Base-by-base conservation (phyloP, 495 filamentous ascomycete species). In the Glarea lozoyensis region DNA sequence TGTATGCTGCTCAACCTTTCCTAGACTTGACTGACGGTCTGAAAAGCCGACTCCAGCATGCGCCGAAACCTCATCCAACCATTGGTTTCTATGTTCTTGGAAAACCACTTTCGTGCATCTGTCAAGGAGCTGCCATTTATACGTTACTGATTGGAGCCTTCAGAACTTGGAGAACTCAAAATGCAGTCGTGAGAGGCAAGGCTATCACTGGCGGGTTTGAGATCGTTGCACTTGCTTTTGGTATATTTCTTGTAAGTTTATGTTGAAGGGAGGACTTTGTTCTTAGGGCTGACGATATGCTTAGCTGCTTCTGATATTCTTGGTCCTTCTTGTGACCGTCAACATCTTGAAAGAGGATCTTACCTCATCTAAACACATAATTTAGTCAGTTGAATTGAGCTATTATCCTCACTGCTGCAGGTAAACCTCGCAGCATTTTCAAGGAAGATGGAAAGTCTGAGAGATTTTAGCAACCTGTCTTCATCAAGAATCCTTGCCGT, bases 111-210 rank as follows among this genome's bases (percentile, higher is more conserved):
- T 67, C 81, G 1, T 65, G 70, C 9, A 53, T 69, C 24, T 81
- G 78, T 48, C 70, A 82, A 38, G 57, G 55, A 3, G 68, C 71
- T 13, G 78, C 82, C 10, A 66, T 88, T 4, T 33, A 73, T 10
- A 66, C 78, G 10, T 59, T 69, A 0, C 22, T 73, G 10, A 50
- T 85, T 18, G 84, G 84, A 3, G 70, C 73, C 12, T 68, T 70
- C 53, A 69, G 82, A 22, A 82, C 79, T 60, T 90, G 77, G 74
- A 72, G 75, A 38, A 75, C 80, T 50, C 83, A 88, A 60, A 68
- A 66, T 57, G 80, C 79, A 0, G 73, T 88, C 25, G 61, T 78
- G 15, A 51, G 72, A 40, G 84, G 83, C 11, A 80, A 76, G 45
- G 68, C 77, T 1, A 64, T 81, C 56, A 67, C 72, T 12, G 80